These are phyloP conservation scores for Acorus calamus DNA, from an alignment of 106 monocot genomes.

Conservation along the genomic window DNA sequence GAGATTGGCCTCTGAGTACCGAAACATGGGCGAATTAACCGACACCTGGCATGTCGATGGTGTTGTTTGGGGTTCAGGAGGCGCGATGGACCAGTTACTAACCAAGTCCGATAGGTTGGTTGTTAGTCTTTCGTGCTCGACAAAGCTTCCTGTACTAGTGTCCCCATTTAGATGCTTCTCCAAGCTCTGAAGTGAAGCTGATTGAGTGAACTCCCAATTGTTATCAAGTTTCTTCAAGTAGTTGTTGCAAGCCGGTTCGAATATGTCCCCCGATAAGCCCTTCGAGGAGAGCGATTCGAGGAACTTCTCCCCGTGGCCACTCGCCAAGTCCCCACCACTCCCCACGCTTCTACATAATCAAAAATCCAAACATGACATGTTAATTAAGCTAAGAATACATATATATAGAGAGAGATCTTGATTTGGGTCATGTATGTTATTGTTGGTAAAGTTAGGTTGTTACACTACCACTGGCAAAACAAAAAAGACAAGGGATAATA, in stretches of 20 bases:
- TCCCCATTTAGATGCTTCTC: constrained; percentile 12
- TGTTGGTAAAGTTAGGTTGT: too few relatives aligned
- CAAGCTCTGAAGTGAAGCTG: constrained; percentile 10
- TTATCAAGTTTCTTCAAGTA: constrained; percentile 62
- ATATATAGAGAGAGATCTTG: too few relatives aligned
- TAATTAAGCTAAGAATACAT: too few relatives aligned
- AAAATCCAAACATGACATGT: not conserved
- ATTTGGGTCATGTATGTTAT: too few relatives aligned
- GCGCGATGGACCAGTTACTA: constrained; percentile 80
- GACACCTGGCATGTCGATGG: constrained; percentile 8
- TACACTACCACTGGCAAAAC: too few relatives aligned
- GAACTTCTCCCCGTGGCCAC: constrained; percentile 45
- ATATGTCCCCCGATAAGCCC: constrained; percentile 35
- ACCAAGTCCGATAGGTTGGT: constrained; percentile 52
- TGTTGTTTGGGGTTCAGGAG: constrained; percentile 27
- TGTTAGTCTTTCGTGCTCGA: constrained; percentile 12
- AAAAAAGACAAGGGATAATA: too few relatives aligned
- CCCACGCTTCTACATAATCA: constrained; percentile 15
- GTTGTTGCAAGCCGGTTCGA: constrained; percentile 49
- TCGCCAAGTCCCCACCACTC: constrained; percentile 24
- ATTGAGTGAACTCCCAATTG: constrained; percentile 24
- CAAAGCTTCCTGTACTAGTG: constrained; percentile 5
- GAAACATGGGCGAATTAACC: not conserved
- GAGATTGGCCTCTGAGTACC: constrained; percentile 1
- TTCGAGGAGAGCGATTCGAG: constrained; percentile 45